Evolutionary conservation across 805 yeast species (phyloP), one percentile per base, ranked within the genome.

Genomic region (Ogataea ganodermae): DNA sequence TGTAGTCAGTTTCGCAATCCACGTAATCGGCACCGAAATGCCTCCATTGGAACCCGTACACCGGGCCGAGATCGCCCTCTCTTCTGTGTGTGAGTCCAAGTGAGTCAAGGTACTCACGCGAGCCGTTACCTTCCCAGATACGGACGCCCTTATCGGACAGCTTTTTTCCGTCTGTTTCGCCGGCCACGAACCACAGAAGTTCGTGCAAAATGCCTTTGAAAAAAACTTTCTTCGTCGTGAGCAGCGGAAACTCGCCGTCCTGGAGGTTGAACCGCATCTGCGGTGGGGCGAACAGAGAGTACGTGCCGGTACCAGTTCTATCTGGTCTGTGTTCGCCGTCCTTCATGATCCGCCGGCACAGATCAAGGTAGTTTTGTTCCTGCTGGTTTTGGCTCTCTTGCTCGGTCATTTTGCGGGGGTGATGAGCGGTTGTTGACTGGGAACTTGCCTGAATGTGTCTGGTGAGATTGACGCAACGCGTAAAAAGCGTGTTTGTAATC

Each of bases 91-190:
- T 76, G 38, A 94, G 76, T 0, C 98, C 99, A 30, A 90, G 69
- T 3, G 80, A 76, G 65, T 94, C 97, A 45, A 94, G 72, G 64
- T 81, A 94, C 66, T 89, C 96, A 51, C 97, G 75, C 30, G 96
- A 87, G 9, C 98, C 99, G 65, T 94, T 94, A 14, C 99, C 99
- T 66, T 94, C 99, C 99, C 99, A 94, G 46, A 94, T 94, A 62
- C 83, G 91, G n/a, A 94, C 95, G 28, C 96, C 96, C 56, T 84
- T 79, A 2, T 84, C 95, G 13, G 84, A 72, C 35, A 94, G 72
- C 52, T 78, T 74, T 55, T 84, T 86, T 30, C 94, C 95, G 63
- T 92, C 95, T 0, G 99, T 94, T 52, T 84, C 80, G 0, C 98
- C 99, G 3, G 81, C 74, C 7, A 94, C 78, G 62, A 94, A 94